These are phyloP conservation scores for Bondarzewia mesenterica DNA, from an alignment of 1,284 basidiomycete genomes.

Conservation along the genomic window DNA sequence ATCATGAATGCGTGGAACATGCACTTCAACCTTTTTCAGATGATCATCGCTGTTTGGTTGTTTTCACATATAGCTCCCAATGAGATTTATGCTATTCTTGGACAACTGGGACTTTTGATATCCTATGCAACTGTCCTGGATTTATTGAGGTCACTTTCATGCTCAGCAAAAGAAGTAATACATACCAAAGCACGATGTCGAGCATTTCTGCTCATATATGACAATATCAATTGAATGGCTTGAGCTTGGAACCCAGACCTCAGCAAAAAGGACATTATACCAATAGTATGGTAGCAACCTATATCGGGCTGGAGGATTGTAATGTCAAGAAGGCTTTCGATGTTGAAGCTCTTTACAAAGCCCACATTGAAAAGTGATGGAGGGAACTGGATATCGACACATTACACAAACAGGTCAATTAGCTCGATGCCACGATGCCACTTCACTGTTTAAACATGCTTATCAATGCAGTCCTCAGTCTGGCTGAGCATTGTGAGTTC, in stretches of 20 bases:
- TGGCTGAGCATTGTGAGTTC: background rate
- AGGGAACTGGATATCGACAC: no score
- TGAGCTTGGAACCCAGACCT: slow-evolving; percentile 14
- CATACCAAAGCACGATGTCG: background rate
- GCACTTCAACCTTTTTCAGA: slow-evolving; percentile 4
- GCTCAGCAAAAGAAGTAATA: slow-evolving; percentile 7
- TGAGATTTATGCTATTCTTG: slow-evolving; percentile 4
- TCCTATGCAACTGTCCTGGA: slow-evolving; percentile 10
- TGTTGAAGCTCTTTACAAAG: slow-evolving; percentile 1
- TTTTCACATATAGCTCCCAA: slow-evolving; percentile 3
- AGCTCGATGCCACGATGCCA: background rate
- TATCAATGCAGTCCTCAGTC: background rate
- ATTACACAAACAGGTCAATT: no score
- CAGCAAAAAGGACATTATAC: slow-evolving; percentile 12
- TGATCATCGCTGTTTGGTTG: slow-evolving; percentile 5
- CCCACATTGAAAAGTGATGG: no score
- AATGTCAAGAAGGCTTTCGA: slow-evolving; percentile 6
- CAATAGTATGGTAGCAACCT: slow-evolving; percentile 16
- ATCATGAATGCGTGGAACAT: slow-evolving; percentile 6
- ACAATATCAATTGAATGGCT: slow-evolving; percentile 18
- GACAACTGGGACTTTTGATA: slow-evolving; percentile 10
- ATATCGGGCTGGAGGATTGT: slow-evolving; percentile 12
- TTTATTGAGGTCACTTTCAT: slow-evolving; percentile 6
- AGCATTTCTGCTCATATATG: slow-evolving; percentile 16
- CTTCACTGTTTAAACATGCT: slow-evolving; percentile 1